Base-by-base conservation (phyloP, 2,329 filamentous ascomycete genomes). In the Trichoderma sp. region DNA sequence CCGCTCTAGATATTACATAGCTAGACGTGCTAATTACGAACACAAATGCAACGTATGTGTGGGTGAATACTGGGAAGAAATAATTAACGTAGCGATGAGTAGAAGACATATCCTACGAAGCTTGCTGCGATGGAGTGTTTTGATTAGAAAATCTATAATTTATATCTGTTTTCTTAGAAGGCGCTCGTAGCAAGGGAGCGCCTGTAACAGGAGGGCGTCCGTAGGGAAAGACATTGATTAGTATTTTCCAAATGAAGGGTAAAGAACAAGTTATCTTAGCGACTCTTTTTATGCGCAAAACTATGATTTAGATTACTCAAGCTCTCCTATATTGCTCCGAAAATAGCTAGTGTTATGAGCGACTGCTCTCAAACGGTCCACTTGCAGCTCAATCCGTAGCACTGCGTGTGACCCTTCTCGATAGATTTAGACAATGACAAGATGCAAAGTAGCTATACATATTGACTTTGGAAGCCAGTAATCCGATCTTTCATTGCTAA, bases 201-300 rank as follows among this genome's bases (percentile, higher is more conserved):
- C 16, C 39, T 43, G 39, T 43, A 43, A n/a, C 7, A 43, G 8
- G 39, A n/a, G 4, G 39, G 39, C 39, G 16, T n/a, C 16, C 6
- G 5, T n/a, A 18, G 18, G 5, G 7, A 43, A 43, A 43, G 16
- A 43, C 4, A 43, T 43, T 43, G 39, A 43, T 43, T 43, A 43
- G 39, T 43, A 43, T 43, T 43, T 43, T 3, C 10, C 0, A 4
- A 8, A 43, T 5, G 0, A 8, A 43, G 18, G 2, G 7, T 18
- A 3, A 2, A 43, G 6, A 43, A 18, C 5, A 43, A 1, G 4
- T 4, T 8, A n/a, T 2, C 5, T 3, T 43, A 1, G 6, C 4
- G 2, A 7, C 1, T n/a, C 7, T 8, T n/a, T n/a, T 18, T 4
- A 1, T 8, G 6, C 8, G 39, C 39, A 7, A n/a, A 43, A n/a